A percentile compares a stretch with the other conserved stretches of the same genome.
phyloP scores from a whole-genome alignment of 371 early-diverging fungal genomes.

The Lichtheimia corymbifera region DNA sequence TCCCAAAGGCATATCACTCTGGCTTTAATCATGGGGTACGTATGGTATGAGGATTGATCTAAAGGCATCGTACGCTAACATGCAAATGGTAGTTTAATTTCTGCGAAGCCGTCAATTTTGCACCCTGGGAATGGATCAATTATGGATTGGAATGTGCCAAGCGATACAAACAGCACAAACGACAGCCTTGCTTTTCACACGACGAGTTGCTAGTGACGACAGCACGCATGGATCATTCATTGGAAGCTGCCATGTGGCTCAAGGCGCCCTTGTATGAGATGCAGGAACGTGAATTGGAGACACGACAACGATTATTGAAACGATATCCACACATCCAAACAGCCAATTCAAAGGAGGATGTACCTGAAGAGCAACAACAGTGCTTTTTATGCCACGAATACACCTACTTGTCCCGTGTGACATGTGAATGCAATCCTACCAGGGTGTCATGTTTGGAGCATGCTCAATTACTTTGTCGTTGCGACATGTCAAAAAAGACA shows the following conservation, averaged over 20 bases:
- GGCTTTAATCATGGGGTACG: conserved; percentile 95
- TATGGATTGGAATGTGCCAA: conserved; percentile 78
- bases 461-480: conserved; percentile 55
- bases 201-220: conserved; percentile 82
- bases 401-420: conserved; percentile 68
- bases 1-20: conserved; percentile 93
- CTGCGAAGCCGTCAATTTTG: conserved; percentile 97
- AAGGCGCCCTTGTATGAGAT: conserved; percentile 59
- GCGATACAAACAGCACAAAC: conserved; percentile 77
- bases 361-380: conserved; percentile 62
- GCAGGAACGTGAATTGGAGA: conserved; percentile 57
- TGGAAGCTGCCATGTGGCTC: conserved; percentile 54
- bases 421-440: conserved; percentile 61
- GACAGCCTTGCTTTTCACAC: conserved; percentile 92
- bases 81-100: conserved; percentile 72
- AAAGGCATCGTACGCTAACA: neutral
- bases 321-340: conserved; percentile 37
- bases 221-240: conserved; percentile 42
- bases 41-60: neutral
- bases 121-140: conserved; percentile 88
- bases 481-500: conserved; percentile 41
- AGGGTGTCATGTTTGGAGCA: conserved; percentile 70
- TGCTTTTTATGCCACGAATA: conserved; percentile 74
- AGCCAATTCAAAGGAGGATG: conserved; percentile 26
- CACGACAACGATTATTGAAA: conserved; percentile 49